Conservation (phyloP, 352 stramenopile species). For the Phytophthora nicotianae region DNA sequence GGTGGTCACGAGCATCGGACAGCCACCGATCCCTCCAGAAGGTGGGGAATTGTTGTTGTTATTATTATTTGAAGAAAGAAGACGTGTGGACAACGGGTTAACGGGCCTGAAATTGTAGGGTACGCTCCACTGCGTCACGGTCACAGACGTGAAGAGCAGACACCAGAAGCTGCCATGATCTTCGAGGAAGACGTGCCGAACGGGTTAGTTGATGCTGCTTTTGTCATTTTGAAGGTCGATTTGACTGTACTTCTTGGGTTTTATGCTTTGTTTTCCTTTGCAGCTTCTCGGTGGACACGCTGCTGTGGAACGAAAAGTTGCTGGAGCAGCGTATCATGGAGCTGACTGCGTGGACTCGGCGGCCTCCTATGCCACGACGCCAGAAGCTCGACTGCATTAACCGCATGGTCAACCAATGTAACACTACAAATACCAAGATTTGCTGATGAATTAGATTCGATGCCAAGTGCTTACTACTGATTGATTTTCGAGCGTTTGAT, state of each 20-base stretch:
- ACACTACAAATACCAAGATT: conserved; percentile 43
- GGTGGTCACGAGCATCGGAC: conserved; percentile 60
- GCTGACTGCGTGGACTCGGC: conserved; percentile 66
- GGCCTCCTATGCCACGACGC: conserved; percentile 51
- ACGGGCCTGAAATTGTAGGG: conserved; percentile 34
- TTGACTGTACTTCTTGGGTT: background rate
- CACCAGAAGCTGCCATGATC: background rate
- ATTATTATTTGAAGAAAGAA: conserved; percentile 5
- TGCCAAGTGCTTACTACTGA: conserved; percentile 8
- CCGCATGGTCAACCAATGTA: conserved; percentile 65
- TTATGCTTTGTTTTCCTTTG: conserved; percentile 3
- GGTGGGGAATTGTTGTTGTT: conserved; percentile 32
- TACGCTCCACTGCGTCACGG: conserved; percentile 67
- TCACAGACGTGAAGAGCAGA: conserved; percentile 34
- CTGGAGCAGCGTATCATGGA: conserved; percentile 69
- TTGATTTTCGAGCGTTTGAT: background rate
- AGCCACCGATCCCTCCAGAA: conserved; percentile 57
- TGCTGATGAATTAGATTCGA: conserved; percentile 24
- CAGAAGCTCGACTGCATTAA: conserved; percentile 78
- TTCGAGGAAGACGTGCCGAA: conserved; percentile 32
- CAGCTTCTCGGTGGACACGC: conserved; percentile 76
- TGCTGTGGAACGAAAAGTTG: conserved; percentile 70
- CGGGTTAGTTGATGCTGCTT: conserved; percentile 34
- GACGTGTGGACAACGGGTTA: background rate
- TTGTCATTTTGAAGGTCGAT: background rate